Percentiles rank a stretch among this genome's conserved stretches.
These are phyloP conservation scores for Sanghuangporus weigelae DNA, from an alignment of 1,284 basidiomycete genomes.

Conservation along the genomic window DNA sequence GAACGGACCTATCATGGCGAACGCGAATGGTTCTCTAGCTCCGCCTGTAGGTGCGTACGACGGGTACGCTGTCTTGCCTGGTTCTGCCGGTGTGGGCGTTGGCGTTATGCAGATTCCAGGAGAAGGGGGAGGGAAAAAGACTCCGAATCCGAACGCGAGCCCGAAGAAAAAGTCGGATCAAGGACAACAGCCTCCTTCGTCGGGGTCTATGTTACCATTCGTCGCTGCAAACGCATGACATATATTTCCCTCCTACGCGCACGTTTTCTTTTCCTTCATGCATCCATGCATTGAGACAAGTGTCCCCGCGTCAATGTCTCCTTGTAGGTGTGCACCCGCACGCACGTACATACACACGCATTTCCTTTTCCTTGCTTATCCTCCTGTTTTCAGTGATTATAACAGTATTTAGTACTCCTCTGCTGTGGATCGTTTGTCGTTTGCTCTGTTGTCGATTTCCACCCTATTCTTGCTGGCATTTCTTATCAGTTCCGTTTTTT, in stretches of 20 bases:
- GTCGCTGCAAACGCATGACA: constrained; percentile 4
- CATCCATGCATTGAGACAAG: not conserved
- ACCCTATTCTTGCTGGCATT: not conserved
- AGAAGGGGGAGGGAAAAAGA: not conserved
- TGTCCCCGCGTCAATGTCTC: not conserved
- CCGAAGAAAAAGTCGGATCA: constrained; percentile 8
- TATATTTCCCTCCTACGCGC: not conserved
- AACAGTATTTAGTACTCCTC: not conserved
- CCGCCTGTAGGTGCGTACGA: not conserved
- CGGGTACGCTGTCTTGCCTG: not conserved
- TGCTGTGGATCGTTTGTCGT: not conserved
- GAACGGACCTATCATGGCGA: not conserved
- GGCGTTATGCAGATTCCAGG: not conserved
- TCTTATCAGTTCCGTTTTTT: not conserved
- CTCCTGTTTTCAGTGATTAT: not conserved
- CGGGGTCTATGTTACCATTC: not conserved
- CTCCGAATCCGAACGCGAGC: constrained; percentile 1
- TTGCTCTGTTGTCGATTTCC: not conserved
- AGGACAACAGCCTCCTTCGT: not conserved
- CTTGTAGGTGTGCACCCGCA: not conserved
- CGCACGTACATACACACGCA: not conserved
- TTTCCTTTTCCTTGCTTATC: not conserved
- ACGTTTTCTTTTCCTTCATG: not conserved
- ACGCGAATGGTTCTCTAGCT: not conserved
- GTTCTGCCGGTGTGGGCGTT: not conserved